Evolutionary conservation across 257 asterid species (phyloP), one percentile per base, ranked within the genome.

Genomic region (Paulownia fortunei): DNA sequence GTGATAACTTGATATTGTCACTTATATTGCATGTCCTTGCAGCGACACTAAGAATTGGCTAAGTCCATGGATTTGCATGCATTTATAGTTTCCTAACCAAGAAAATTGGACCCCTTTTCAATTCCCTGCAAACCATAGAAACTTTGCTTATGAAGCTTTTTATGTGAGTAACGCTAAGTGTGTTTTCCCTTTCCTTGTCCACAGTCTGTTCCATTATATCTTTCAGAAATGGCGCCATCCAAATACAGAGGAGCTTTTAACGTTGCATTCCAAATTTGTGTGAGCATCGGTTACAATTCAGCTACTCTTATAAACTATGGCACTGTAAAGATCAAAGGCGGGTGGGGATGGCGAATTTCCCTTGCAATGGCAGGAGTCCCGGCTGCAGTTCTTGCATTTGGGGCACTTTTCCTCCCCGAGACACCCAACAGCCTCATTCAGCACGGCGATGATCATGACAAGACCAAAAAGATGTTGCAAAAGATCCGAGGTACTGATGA

Each of bases 141-240:
- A n/a, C n/a, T n/a, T n/a, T n/a, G n/a, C n/a, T n/a, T n/a, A n/a
- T n/a, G n/a, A n/a, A n/a, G n/a, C n/a, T n/a, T n/a, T n/a, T n/a
- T n/a, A n/a, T n/a, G n/a, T n/a, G n/a, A 27, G 3, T 9, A 3
- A 52, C 24, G 19, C n/a, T n/a, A 16, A 49, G 11, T 10, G 21
- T 42, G 49, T 30, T 44, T 16, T 36, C 13, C 18, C 9, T 27
- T 24, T 27, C n/a, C 21, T 63, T 59, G 54, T 69, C 12, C 80
- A 72, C 81, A 88, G 88, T 59, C 92, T 13, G 87, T 88, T 18
- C 93, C 93, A 2, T 66, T 88, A 24, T 88, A 88, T 58, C 91
- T 88, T 18, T 81, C 93, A 36, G 88, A 85, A 60, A 84, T 87
- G 88, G 91, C 91, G 1, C 91, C 91, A 8, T 81, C 84, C 84